Base-by-base conservation (phyloP, 2,329 filamentous ascomycete genomes). In the Fusarium falciforme region DNA sequence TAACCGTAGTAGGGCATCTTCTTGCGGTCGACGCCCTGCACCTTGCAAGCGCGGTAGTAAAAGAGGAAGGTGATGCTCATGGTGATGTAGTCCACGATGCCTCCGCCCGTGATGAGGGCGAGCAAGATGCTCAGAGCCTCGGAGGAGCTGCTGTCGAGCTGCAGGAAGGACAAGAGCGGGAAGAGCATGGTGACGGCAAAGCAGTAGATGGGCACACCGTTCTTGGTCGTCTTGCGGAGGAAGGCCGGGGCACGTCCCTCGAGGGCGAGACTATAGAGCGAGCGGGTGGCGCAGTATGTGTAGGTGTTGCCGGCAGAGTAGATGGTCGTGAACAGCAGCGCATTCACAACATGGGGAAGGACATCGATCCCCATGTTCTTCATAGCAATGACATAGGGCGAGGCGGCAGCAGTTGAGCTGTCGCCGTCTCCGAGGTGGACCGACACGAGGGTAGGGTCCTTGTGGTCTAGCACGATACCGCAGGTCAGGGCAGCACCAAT, bases 11-110 rank as follows among this genome's bases (percentile, higher is more conserved):
- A 90, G 1, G 89, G 87, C 33, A 90, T 81, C 0, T 78, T 80
- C 17, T 78, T 80, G 55, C 89, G 87, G 76, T 78, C 70, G 8
- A 80, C 31, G 0, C 84, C 84, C 68, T 89, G 87, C 0, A 80
- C 86, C 75, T 86, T 83, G 74, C 83, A 83, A 6, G 89, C 89
- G 35, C 84, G 84, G 82, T 89, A 87, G 82, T 90, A 91, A 77
- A 82, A 86, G 68, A 91, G 82, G 79, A 89, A 91, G 10, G 88
- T 91, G 22, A 87, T 79, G 59, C 82, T 83, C 82, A 91, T 90
- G 72, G 85, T 82, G 70, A 89, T 84, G 77, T 86, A 89, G 78
- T 87, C 86, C 77, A 89, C 85, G 5, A 85, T 77, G 40, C 84
- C 84, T n/a, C 83, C 85, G 3, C 84, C 86, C 4, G 85, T 87